Base-by-base conservation (phyloP, 306 rosid species). In the Trichosanthes cucumerina region DNA sequence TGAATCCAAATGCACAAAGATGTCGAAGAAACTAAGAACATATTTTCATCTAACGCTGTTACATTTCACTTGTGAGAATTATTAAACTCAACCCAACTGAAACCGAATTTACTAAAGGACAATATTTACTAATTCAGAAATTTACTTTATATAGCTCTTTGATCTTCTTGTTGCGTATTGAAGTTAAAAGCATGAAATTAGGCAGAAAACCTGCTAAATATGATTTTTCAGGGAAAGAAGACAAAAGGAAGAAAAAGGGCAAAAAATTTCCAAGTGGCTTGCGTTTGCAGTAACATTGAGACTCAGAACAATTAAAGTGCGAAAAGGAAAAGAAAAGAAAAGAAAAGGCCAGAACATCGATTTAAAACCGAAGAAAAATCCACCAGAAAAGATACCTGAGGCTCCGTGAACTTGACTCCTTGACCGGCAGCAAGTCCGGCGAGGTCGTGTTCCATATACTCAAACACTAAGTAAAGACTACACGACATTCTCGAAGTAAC, bases 401-500 rank as follows among this genome's bases (percentile, higher is more conserved):
- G 81, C 82, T 92, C 97, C 28, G 93, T 89, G 89, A 95, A 95
- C 86, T 90, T 91, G 68, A 91, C 88, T 78, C 88, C 97, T 34
- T 91, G 89, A 8, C 90, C 81, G 47, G 99, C 93, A 0, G 92
- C 91, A 15, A 95, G 99, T 3, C 99, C 99, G 2, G 99, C 90
- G 62, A 95, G 99, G 88, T 95, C 99, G 75, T 95, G 99, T 83
- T 92, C 99, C 99, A 95, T 95, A 80, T 95, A 95, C 82, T 95
- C 96, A 47, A 95, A 95, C 21, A 95, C 92, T 82, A 95, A 86
- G 89, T 95, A 95, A 69, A 95, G 91, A 80, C 99, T 95, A 56
- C 97, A 92, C 36, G 99, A 92, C 97, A 95, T 95, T 91, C 99
- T 88, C 11, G 99, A 95, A 81, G 99, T 95, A 63, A 91, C 99